Base-by-base conservation (phyloP, 306 rosid species). In the Lathyrus sativus region DNA sequence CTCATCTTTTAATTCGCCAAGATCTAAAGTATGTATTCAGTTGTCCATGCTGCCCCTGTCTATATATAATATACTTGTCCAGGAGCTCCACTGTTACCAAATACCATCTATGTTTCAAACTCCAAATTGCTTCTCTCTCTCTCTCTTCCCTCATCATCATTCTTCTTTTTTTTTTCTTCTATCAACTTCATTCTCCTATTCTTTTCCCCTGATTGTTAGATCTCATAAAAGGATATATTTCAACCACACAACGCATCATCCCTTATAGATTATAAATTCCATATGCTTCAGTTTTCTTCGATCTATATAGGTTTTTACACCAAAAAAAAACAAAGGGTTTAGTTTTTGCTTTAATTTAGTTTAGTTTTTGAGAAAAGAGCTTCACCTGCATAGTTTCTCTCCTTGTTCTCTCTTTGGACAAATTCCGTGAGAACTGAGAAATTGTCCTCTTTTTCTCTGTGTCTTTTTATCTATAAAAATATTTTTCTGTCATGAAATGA, bases 321-420 rank as follows among this genome's bases (percentile, higher is more conserved):
- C 39, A 61, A 18, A 35, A 33, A 8, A 37, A n/a, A 6, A 8
- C 13, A 39, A 62, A 49, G 19, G 39, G 39, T 35, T 35, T 35
- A 35, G 38, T 41, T 62, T 62, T 42, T 17, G 33, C 12, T 42
- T 42, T 6, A 15, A 7, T 62, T 62, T 62, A 2, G 31, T 62
- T 62, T 37, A 4, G 8, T 38, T 2, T 13, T 62, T 35, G 67
- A 62, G 35, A 35, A 42, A 62, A 62, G 68, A 43, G 68, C 26
- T 29, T 22, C 19, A 41, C 19, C 51, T 42, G 68, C 35, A 11
- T 62, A 62, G 68, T 41, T 62, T 62, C 68, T 45, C 62, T 53
- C 29, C 14, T 45, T 68, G 46, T 31, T 26, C 45, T 48, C 58
- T 26, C 17, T 63, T 71, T 62, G 39, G 62, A 63, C 65, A 46